A percentile compares a stretch with the other conserved stretches of the same genome.
Conservation (phyloP, 805 yeast genomes). For the Teunomyces kruisii region DNA sequence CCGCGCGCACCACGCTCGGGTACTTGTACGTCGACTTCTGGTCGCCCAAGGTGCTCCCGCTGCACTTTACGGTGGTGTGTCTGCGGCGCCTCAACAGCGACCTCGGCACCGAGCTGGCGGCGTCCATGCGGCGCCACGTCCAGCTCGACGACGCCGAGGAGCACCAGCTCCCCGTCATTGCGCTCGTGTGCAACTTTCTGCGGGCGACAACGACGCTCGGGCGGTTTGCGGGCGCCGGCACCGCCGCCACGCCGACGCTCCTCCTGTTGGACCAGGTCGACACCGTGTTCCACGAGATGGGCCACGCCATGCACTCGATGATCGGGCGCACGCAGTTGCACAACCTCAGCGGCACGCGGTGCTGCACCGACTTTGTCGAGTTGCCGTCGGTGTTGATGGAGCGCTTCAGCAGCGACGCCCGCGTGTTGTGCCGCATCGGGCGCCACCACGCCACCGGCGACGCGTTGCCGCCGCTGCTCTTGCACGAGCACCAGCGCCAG, state of each 20-base stretch:
- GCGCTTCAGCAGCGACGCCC: slow-evolving; percentile 77
- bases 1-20: slow-evolving; percentile 60
- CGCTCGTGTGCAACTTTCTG: slow-evolving; percentile 81
- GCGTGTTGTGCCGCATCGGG: slow-evolving; percentile 74
- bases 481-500: slow-evolving; percentile 53
- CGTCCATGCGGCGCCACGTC: slow-evolving; percentile 22
- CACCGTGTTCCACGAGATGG: slow-evolving; percentile 97
- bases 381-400: slow-evolving; percentile 97
- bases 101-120: slow-evolving; percentile 28
- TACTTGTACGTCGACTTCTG: slow-evolving; percentile 86
- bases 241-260: slow-evolving; percentile 44
- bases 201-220: slow-evolving; percentile 32
- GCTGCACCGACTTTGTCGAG: slow-evolving; percentile 95
- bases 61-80: slow-evolving; percentile 94
- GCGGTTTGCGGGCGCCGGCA: slow-evolving; percentile 24
- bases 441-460: slow-evolving; percentile 67
- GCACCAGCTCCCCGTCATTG: slow-evolving; percentile 86
- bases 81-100: slow-evolving; percentile 68
- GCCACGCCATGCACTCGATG: slow-evolving; percentile 98
- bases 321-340: slow-evolving; percentile 87
- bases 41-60: slow-evolving; percentile 78
- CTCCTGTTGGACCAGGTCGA: slow-evolving; percentile 79
- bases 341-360: slow-evolving; percentile 91
- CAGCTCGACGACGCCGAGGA: slow-evolving; percentile 45
- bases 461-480: slow-evolving; percentile 49